These are phyloP conservation scores for Candida stauntonica DNA, from an alignment of 805 yeast genomes.

Conservation along the genomic window DNA sequence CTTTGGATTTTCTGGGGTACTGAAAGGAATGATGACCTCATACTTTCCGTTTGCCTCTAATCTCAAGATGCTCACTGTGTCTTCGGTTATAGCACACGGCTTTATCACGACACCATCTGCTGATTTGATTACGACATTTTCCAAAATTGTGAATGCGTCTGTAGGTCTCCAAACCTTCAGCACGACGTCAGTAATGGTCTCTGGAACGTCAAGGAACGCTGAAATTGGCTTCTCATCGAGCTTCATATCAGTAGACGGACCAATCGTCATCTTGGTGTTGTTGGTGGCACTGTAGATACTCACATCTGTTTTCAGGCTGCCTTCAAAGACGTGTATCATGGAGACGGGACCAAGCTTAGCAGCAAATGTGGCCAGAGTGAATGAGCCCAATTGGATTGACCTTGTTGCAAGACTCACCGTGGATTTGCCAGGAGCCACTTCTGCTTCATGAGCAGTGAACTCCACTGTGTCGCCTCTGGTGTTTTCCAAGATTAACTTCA, in stretches of 20 bases:
- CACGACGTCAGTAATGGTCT: conserved; percentile 4
- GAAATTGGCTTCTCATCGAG: conserved; percentile 19
- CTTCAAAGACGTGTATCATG: conserved; percentile 23
- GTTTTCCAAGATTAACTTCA: conserved; percentile 22
- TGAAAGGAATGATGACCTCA: conserved; percentile 32
- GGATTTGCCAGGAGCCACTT: conserved; percentile 5
- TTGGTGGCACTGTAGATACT: conserved; percentile 10
- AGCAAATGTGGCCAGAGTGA: conserved; percentile 27
- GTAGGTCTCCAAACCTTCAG: conserved; percentile 12
- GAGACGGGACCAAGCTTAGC: conserved; percentile 25
- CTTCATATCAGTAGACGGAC: conserved; percentile 16
- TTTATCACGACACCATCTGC: conserved; percentile 1
- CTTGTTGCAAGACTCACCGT: conserved; percentile 22
- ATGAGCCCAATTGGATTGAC: conserved; percentile 33
- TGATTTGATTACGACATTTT: conserved; percentile 3
- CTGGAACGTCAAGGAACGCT: conserved; percentile 11
- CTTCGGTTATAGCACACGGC: conserved; percentile 1
- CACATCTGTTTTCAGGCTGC: conserved; percentile 3
- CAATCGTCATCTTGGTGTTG: conserved; percentile 20
- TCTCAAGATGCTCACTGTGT: neutral
- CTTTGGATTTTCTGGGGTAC: conserved; percentile 19
- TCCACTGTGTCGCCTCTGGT: conserved; percentile 8
- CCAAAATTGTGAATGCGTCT: conserved; percentile 1
- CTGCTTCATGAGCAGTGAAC: neutral
- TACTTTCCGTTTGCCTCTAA: conserved; percentile 11